Conservation (phyloP, 495 filamentous ascomycete genomes). For the Tuber brumale region DNA sequence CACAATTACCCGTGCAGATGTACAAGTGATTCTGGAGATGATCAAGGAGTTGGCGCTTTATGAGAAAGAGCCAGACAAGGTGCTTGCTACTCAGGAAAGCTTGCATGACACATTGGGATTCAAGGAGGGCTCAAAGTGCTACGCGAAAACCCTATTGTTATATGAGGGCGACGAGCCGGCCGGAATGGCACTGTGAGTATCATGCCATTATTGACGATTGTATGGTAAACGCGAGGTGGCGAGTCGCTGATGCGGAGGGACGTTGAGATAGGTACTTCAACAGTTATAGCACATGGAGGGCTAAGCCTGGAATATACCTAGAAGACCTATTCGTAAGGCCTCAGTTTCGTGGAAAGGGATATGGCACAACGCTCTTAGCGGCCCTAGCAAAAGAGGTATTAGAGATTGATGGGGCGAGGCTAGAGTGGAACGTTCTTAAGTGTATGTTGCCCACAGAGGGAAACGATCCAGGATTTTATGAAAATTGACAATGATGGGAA, state of each 20-base stretch:
- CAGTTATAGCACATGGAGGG: slow-evolving; percentile 79
- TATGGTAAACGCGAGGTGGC: too few relatives aligned
- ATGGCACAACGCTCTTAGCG: slow-evolving; percentile 67
- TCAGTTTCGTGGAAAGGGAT: slow-evolving; percentile 63
- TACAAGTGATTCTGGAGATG: slow-evolving; percentile 69
- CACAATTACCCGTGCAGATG: slow-evolving; percentile 51
- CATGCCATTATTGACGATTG: slow-evolving; percentile 46
- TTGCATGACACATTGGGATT: slow-evolving; percentile 76
- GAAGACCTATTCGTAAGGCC: slow-evolving; percentile 85
- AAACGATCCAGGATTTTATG: background rate
- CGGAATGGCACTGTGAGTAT: slow-evolving; percentile 57
- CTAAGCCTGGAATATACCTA: slow-evolving; percentile 80
- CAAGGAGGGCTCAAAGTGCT: slow-evolving; percentile 45
- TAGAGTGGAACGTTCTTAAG: slow-evolving; percentile 91
- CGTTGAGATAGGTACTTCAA: slow-evolving; percentile 55
- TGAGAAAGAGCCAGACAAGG: slow-evolving; percentile 65
- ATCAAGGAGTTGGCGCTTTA: slow-evolving; percentile 86
- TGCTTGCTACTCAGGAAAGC: slow-evolving; percentile 68
- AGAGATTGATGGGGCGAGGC: slow-evolving; percentile 60
- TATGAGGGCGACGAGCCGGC: slow-evolving; percentile 43
- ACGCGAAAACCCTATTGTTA: slow-evolving; percentile 45
- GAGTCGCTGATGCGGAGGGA: slow-evolving; percentile 49
- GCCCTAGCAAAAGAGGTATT: slow-evolving; percentile 71
- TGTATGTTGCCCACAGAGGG: slow-evolving; percentile 42
- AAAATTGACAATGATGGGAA: slow-evolving; percentile 4